Evolutionary conservation across 768 basidiomycete genomes (phyloP).

Genomic region (Rhizopogon roseolus): DNA sequence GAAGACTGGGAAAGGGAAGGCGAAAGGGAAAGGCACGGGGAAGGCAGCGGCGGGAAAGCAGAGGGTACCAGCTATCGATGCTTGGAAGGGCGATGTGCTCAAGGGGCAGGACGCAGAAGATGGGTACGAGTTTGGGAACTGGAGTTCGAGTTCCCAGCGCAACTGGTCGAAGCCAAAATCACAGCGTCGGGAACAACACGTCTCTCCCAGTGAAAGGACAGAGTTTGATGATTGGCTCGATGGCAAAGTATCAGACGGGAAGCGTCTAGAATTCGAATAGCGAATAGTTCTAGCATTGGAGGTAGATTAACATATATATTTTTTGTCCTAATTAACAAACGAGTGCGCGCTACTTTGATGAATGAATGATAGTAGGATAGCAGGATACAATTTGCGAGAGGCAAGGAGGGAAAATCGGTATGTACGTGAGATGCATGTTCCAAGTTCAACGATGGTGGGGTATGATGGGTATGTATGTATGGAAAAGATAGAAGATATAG

Average conservation of each 20-base stretch:
- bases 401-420: background rate
- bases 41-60: constrained; percentile 22
- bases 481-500: background rate
- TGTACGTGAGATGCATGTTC: background rate
- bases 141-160: constrained; percentile 28
- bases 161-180: background rate
- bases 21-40: background rate
- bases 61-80: constrained; percentile 6
- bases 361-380: constrained; percentile 1
- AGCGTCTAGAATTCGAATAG: background rate
- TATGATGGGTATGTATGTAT: background rate
- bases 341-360: background rate
- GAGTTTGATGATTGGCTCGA: background rate
- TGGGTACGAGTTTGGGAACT: constrained; percentile 47
- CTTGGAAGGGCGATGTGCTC: constrained; percentile 41
- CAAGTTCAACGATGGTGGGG: background rate
- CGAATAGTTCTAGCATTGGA: background rate
- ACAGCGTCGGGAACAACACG: background rate
- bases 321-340: background rate
- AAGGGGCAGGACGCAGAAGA: constrained; percentile 25
- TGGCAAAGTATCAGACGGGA: background rate
- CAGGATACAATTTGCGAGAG: background rate
- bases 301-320: background rate
- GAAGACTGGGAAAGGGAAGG: constrained; percentile 7
- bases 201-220: background rate